Percentiles rank a stretch among this genome's conserved stretches.
phyloP scores from a whole-genome alignment of 441 rosid genomes.

The Brassica balearica region DNA sequence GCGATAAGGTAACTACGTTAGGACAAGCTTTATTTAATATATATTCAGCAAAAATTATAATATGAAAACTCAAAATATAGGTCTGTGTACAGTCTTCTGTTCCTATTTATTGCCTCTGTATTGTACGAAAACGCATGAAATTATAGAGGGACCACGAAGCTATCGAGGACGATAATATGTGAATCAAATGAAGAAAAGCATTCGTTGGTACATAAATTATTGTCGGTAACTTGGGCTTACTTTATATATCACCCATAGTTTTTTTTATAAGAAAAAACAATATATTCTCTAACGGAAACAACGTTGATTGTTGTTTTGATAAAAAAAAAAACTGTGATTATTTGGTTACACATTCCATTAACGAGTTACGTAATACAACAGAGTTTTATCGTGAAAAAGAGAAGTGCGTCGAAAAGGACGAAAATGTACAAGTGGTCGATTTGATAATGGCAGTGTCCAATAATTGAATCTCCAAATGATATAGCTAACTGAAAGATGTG shows the following conservation, averaged over 20 bases:
- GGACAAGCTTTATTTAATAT: conserved; percentile 12
- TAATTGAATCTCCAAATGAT: conserved; percentile 26
- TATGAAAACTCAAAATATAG: background rate
- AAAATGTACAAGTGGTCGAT: conserved; percentile 28
- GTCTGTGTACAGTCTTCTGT: background rate
- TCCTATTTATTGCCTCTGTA: conserved; percentile 28
- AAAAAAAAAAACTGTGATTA: background rate
- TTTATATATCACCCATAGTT: background rate
- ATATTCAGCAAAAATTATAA: background rate
- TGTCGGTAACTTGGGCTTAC: conserved; percentile 26
- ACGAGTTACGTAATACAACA: conserved; percentile 35
- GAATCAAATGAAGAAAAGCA: conserved; percentile 13
- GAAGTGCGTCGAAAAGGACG: conserved; percentile 24
- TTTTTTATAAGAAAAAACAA: background rate
- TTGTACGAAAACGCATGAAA: conserved; percentile 37
- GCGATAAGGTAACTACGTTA: conserved; percentile 12
- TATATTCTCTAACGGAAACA: no score
- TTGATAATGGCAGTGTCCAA: conserved; percentile 29
- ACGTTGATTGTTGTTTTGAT: background rate
- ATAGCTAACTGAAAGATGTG: conserved; percentile 18
- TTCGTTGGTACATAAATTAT: background rate
- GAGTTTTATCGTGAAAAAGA: conserved; percentile 13
- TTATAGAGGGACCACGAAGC: conserved; percentile 38
- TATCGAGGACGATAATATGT: conserved; percentile 17
- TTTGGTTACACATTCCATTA: conserved; percentile 17